Conservation (phyloP, 768 basidiomycete genomes). For the Xerocomellus amylosporus region DNA sequence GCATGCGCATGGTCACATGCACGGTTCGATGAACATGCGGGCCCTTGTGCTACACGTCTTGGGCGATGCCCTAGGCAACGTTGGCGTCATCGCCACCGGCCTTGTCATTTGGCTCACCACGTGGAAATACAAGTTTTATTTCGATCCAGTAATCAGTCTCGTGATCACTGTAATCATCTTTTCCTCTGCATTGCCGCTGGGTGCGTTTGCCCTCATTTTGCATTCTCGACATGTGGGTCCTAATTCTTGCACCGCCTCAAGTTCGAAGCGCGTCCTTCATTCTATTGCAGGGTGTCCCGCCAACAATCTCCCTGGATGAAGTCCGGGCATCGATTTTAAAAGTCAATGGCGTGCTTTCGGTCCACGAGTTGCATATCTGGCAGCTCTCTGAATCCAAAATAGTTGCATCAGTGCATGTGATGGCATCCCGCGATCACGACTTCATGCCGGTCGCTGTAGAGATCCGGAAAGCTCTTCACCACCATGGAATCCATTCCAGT, state of each 20-base stretch:
- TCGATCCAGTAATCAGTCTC: conserved; percentile 89
- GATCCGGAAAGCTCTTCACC: conserved; percentile 81
- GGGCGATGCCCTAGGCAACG: conserved; percentile 96
- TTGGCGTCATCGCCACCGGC: conserved; percentile 95
- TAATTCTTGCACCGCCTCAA: conserved; percentile 29
- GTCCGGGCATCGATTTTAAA: conserved; percentile 77
- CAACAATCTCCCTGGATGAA: conserved; percentile 84
- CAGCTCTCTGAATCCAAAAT: conserved; percentile 93
- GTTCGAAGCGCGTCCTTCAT: conserved; percentile 93
- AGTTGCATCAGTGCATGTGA: conserved; percentile 94
- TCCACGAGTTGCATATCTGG: conserved; percentile 98
- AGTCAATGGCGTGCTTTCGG: conserved; percentile 76
- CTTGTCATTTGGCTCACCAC: conserved; percentile 89
- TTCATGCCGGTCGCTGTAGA: conserved; percentile 89
- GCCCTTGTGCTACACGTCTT: conserved; percentile 92
- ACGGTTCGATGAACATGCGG: conserved; percentile 96
- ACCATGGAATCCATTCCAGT: conserved; percentile 90
- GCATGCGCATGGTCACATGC: conserved; percentile 38
- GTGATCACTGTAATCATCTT: conserved; percentile 97
- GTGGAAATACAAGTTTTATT: conserved; percentile 86
- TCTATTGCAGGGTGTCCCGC: conserved; percentile 89
- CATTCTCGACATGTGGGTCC: background rate
- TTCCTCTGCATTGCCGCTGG: conserved; percentile 89
- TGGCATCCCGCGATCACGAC: conserved; percentile 74
- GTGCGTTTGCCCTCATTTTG: conserved; percentile 37